Evolutionary conservation across 306 rosid species (phyloP).

Genomic region (Pterocarpus santalinus): DNA sequence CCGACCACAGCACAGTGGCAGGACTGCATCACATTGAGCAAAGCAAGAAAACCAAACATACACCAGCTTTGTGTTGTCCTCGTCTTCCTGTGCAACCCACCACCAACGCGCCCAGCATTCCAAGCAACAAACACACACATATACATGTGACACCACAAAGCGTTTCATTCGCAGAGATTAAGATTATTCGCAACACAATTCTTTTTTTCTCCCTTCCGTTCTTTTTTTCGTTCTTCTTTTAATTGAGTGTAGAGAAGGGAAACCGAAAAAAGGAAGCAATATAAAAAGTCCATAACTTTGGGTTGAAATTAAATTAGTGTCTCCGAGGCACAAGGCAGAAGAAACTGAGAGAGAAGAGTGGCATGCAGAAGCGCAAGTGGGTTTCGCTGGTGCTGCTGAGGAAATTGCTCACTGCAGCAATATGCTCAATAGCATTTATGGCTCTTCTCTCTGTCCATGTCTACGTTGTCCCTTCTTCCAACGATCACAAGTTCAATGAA

Average conservation of each 20-base stretch:
- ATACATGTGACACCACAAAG: not conserved
- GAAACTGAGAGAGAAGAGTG: not conserved
- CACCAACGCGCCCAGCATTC: no score
- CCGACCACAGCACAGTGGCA: conserved; percentile 3
- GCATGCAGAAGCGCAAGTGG: conserved; percentile 74
- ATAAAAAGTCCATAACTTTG: not conserved
- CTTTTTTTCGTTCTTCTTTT: not conserved
- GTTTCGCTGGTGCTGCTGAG: conserved; percentile 63
- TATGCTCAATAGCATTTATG: conserved; percentile 67
- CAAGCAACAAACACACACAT: not conserved
- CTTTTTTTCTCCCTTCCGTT: not conserved
- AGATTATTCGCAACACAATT: not conserved
- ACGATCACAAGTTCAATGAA: conserved; percentile 74
- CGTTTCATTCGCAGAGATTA: not conserved
- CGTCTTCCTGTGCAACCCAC: not conserved
- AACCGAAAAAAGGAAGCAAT: not conserved
- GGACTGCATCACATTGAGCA: not conserved
- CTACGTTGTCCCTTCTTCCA: conserved; percentile 77
- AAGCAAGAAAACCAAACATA: conserved; percentile 6
- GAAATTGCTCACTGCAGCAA: conserved; percentile 78
- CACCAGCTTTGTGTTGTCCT: not conserved
- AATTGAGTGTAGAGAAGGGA: not conserved
- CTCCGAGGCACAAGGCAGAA: not conserved
- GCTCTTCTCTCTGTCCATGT: conserved; percentile 74
- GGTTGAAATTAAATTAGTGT: not conserved